Evolutionary conservation across 306 rosid species (phyloP), one percentile per base, ranked within the genome.

Genomic region (Ammopiptanthus mongolicus): DNA sequence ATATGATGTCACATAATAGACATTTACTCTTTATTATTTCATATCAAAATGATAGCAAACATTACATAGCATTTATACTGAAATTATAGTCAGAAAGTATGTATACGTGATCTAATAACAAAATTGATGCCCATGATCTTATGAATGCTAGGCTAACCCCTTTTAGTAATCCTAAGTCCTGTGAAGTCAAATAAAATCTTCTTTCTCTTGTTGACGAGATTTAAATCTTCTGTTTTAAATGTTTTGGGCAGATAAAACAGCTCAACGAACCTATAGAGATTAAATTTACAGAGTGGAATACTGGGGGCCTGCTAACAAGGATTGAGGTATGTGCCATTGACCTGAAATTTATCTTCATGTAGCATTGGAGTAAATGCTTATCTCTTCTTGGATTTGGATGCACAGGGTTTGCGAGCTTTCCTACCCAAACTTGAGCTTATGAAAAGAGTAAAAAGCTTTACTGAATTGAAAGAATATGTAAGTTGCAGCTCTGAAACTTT

Each of bases 401-500:
- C 69, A 68, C 91, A 95, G 99, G 99, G 99, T 61, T 77, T 90
- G 83, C 85, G 97, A 50, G 97, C 96, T 79, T 95, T 92, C 75
- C 80, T 95, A 75, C 97, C 99, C 34, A 95, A 92, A 83, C 83
- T 90, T 15, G 99, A 92, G 83, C 90, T 95, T 73, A 59, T 87
- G 81, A 92, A 80, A 57, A 85, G 86, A 89, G 90, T 82, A 69
- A 86, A 89, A 79, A 88, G 75, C 86, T 86, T 92, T 81, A 81
- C 97, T 10, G 97, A 95, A 50, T 83, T 92, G 81, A 95, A 89
- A 76, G 96, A 88, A 85, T 78, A 90, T 52, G 99, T 90, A 70
- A 85, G 96, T 84, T 61, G 22, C 48, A 61, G 29, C 71, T 52
- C 31, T 29, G 55, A 22, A 64, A 60, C 59, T 22, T 61, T 59